Evolutionary conservation across 2,329 filamentous ascomycete species (phyloP).

Genomic region (Paracorniculantispora psalliotae): DNA sequence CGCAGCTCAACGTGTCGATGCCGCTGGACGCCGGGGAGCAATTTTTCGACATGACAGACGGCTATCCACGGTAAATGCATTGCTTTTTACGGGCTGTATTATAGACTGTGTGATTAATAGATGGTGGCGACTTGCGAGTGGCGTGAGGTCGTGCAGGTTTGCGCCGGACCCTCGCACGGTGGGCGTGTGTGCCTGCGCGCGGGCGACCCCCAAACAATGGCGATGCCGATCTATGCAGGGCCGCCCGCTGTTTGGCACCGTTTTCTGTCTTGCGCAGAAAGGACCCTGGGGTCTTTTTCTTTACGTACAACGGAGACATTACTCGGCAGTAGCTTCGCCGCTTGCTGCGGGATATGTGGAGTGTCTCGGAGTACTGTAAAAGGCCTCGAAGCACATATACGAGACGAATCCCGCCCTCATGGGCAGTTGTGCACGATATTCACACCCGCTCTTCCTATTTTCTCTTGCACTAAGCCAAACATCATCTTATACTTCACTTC

Average conservation of each 20-base stretch:
- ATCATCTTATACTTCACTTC: too few species aligned
- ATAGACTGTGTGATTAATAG: too few species aligned
- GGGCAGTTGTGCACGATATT: background rate
- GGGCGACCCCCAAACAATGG: background rate
- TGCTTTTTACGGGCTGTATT: background rate
- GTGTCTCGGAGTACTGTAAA: background rate
- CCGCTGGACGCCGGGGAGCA: conserved; percentile 17
- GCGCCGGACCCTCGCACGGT: background rate
- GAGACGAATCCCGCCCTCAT: background rate
- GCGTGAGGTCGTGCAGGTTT: background rate
- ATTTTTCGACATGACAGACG: background rate
- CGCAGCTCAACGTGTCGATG: conserved; percentile 13
- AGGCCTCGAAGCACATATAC: background rate
- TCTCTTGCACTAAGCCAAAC: background rate
- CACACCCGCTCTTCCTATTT: background rate
- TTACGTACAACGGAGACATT: background rate
- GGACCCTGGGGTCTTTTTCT: background rate
- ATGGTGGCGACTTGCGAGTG: background rate
- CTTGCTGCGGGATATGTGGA: background rate
- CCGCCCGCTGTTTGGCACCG: too few species aligned
- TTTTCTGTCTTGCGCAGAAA: background rate
- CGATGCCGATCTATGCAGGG: background rate
- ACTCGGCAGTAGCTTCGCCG: background rate
- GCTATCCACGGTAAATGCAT: conserved; percentile 4
- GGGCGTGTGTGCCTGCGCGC: background rate